phyloP scores from a whole-genome alignment of 2,329 filamentous ascomycete genomes.

The Arthrobotrys iridis region DNA sequence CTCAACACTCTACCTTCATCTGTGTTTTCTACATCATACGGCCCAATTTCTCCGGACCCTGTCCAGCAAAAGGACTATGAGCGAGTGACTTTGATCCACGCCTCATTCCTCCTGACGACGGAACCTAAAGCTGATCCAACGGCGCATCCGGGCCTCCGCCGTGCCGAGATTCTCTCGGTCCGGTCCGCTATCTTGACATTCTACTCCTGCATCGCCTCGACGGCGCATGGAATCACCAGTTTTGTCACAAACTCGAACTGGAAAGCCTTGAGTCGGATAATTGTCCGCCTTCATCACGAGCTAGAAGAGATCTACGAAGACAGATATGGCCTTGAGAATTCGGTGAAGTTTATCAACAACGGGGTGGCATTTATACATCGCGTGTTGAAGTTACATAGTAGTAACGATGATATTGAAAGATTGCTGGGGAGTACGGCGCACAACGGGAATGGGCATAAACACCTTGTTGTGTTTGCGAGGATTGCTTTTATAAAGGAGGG shows the following conservation, averaged over 20 bases:
- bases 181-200: conserved; percentile 32
- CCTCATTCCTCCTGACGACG: conserved; percentile 46
- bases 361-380: conserved; percentile 43
- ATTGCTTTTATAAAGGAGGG: conserved; percentile 40
- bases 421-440: conserved; percentile 22
- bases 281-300: conserved; percentile 35
- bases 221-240: conserved; percentile 32
- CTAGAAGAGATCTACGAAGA: conserved; percentile 45
- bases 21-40: conserved; percentile 40
- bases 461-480: conserved; percentile 41
- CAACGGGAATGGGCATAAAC: conserved; percentile 51
- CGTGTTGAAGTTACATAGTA: conserved; percentile 32
- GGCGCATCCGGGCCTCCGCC: conserved; percentile 19
- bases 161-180: conserved; percentile 37
- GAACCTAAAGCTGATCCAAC: conserved; percentile 32
- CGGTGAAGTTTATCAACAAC: conserved; percentile 40
- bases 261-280: conserved; percentile 36
- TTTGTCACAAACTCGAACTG: conserved; percentile 47
- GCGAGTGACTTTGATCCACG: conserved; percentile 39
- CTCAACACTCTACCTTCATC: conserved; percentile 42
- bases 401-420: conserved; percentile 31
- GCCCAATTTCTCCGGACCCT: conserved; percentile 23
- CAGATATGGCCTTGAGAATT: conserved; percentile 9
- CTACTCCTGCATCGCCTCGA: conserved; percentile 45
- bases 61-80: conserved; percentile 47